phyloP scores from a whole-genome alignment of 2,329 filamentous ascomycete species.

The Microdochium paspali region DNA sequence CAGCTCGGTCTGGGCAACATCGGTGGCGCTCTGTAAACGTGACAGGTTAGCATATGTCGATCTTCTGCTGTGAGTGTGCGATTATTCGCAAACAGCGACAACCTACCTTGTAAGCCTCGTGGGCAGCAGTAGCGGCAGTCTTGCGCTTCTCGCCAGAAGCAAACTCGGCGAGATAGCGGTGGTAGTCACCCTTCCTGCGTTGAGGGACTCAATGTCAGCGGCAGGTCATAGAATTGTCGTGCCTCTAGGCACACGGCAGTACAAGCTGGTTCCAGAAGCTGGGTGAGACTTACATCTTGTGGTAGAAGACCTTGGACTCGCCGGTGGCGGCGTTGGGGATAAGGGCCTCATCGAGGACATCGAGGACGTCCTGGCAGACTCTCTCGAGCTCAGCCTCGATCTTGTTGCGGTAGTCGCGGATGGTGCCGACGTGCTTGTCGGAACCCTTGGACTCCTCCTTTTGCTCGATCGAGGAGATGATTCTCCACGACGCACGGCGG shows the following conservation, averaged over 20 bases:
- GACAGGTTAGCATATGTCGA: background rate
- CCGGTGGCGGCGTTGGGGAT: slow-evolving; percentile 94
- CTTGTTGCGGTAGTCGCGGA: slow-evolving; percentile 96
- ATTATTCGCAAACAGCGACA: slow-evolving; percentile 6
- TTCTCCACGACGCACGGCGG: slow-evolving; percentile 96
- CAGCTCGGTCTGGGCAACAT: slow-evolving; percentile 82
- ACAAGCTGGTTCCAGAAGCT: slow-evolving; percentile 2
- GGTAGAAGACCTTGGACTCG: slow-evolving; percentile 99
- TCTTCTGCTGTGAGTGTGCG: background rate
- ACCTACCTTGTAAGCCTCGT: slow-evolving; percentile 85
- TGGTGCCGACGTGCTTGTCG: slow-evolving; percentile 87
- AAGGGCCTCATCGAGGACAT: slow-evolving; percentile 85
- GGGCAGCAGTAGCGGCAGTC: slow-evolving; percentile 84
- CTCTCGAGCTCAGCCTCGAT: slow-evolving; percentile 96
- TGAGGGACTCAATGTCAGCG: slow-evolving; percentile 94
- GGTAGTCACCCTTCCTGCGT: slow-evolving; percentile 89
- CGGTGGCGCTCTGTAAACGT: slow-evolving; percentile 55
- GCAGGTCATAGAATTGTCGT: slow-evolving; percentile 47
- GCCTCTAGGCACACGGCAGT: slow-evolving; percentile 17
- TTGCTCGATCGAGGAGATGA: slow-evolving; percentile 99
- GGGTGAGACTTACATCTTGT: slow-evolving; percentile 80
- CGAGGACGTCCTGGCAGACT: slow-evolving; percentile 95
- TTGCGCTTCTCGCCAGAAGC: slow-evolving; percentile 91
- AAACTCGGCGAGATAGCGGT: slow-evolving; percentile 90
- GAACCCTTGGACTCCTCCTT: slow-evolving; percentile 99